Percentiles rank a stretch among this genome's conserved stretches.
These are phyloP conservation scores for Melocanna baccifera DNA, from an alignment of 176 grass and related monocot genomes.

Conservation along the genomic window DNA sequence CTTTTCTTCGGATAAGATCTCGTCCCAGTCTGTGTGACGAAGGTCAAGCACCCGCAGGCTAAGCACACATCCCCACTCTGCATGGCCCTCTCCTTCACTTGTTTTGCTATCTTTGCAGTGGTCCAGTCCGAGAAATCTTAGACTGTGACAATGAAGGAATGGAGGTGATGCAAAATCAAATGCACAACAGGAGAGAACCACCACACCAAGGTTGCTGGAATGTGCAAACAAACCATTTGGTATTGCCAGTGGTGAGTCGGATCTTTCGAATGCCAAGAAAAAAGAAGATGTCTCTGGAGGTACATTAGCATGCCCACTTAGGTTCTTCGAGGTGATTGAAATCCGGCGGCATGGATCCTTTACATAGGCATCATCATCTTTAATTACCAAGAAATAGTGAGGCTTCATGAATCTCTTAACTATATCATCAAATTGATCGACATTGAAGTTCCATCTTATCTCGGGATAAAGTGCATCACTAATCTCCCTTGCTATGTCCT, in stretches of 20 bases:
- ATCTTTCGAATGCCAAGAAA: neutral
- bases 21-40: neutral
- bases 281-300: neutral
- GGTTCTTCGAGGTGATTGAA: neutral
- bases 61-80: neutral
- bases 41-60: neutral
- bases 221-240: neutral
- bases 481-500: neutral
- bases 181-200: neutral
- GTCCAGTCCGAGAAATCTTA: constrained; percentile 22
- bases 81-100: neutral
- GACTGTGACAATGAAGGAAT: fast-evolving
- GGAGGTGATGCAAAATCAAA: constrained; percentile 15
- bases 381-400: neutral
- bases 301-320: neutral
- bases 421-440: fast-evolving
- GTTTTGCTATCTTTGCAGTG: neutral
- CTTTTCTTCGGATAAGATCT: neutral
- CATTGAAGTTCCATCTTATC: neutral
- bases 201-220: neutral
- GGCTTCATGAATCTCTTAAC: neutral
- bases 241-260: fast-evolving
- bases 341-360: neutral
- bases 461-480: neutral
- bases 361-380: neutral